A percentile compares a stretch with the other conserved stretches of the same genome.
These are phyloP conservation scores for Yamadazyma diddensiae DNA, from an alignment of 1,139 yeast species.

Conservation along the genomic window DNA sequence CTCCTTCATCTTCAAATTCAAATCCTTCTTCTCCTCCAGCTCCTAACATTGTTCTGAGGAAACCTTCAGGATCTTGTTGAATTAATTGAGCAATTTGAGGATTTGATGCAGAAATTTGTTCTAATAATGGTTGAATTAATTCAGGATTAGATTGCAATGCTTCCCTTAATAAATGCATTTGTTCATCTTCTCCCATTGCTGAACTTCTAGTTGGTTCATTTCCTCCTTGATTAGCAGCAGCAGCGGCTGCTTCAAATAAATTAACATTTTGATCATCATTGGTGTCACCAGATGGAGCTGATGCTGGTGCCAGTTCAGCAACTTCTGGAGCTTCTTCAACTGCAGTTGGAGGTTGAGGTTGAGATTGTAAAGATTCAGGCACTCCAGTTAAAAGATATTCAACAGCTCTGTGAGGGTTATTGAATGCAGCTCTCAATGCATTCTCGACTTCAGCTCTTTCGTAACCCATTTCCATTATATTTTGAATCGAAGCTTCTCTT, in stretches of 20 bases:
- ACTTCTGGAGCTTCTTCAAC: constrained; percentile 16
- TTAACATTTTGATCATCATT: constrained; percentile 42
- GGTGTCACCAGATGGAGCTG: constrained; percentile 17
- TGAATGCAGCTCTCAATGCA: constrained; percentile 93
- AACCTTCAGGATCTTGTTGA: constrained; percentile 83
- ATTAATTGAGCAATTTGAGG: constrained; percentile 86
- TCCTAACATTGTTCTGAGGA: constrained; percentile 67
- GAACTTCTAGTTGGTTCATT: constrained; percentile 24
- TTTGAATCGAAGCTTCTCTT: constrained; percentile 66
- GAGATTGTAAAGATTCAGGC: constrained; percentile 59
- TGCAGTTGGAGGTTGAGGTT: constrained; percentile 22
- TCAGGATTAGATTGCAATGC: constrained; percentile 87
- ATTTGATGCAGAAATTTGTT: constrained; percentile 76
- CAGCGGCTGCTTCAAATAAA: constrained; percentile 62
- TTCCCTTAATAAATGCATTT: constrained; percentile 66
- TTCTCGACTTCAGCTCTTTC: constrained; percentile 82
- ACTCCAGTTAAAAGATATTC: constrained; percentile 90
- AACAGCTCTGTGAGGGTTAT: constrained; percentile 97
- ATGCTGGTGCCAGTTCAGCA: constrained; percentile 19
- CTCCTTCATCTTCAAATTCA: constrained; percentile 41
- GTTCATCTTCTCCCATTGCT: constrained; percentile 45
- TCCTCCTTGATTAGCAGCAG: constrained; percentile 22
- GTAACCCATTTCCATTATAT: constrained; percentile 96
- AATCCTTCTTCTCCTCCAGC: constrained; percentile 52
- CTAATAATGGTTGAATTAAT: constrained; percentile 78